Conservation (phyloP, 129 eudicot species). For the Silybum marianum region DNA sequence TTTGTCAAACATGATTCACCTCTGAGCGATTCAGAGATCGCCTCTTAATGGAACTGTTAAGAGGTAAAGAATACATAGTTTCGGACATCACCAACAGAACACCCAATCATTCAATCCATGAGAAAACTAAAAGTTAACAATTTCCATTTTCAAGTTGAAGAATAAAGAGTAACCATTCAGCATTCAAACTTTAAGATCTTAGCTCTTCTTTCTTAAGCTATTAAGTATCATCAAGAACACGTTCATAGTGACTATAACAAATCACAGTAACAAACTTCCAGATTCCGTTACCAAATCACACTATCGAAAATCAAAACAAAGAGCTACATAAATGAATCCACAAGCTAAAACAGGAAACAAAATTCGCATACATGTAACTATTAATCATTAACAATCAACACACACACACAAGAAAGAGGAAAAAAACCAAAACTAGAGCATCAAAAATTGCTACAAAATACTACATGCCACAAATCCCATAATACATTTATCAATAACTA, state of each 20-base stretch:
- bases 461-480: conserved; percentile 3
- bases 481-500: conserved; percentile 1
- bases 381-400: background rate
- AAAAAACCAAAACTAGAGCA: background rate
- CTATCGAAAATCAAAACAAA: conserved; percentile 6
- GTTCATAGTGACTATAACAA: background rate
- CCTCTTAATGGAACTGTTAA: too few relatives aligned
- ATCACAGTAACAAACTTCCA: background rate
- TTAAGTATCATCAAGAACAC: background rate
- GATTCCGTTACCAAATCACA: background rate
- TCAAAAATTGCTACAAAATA: conserved; percentile 1
- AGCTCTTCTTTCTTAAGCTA: background rate
- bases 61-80: background rate
- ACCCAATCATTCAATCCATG: background rate
- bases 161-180: background rate
- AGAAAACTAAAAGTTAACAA: background rate
- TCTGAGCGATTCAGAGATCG: too few relatives aligned
- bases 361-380: background rate
- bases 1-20: too few relatives aligned
- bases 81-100: background rate
- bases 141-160: background rate
- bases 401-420: background rate
- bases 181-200: background rate
- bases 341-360: background rate
- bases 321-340: conserved; percentile 19